phyloP scores from a whole-genome alignment of 208 protist genomes.

The Leishmania turanica region DNA sequence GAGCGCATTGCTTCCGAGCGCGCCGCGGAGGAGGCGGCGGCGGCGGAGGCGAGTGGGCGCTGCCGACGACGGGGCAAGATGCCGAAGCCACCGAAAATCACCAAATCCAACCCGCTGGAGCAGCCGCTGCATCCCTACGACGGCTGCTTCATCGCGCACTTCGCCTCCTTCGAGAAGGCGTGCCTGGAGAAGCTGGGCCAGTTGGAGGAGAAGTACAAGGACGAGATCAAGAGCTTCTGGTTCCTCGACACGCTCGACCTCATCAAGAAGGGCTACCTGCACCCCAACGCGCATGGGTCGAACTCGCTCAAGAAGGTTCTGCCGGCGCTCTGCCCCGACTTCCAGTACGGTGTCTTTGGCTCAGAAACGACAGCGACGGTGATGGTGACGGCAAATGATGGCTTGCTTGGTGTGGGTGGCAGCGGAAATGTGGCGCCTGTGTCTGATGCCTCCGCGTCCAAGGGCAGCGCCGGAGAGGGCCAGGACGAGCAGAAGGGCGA shows the following conservation, averaged over 20 bases:
- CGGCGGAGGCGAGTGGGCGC: slow-evolving; percentile 24
- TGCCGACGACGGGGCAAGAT: slow-evolving; percentile 23
- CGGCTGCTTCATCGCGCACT: slow-evolving; percentile 89
- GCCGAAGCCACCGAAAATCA: slow-evolving; percentile 45
- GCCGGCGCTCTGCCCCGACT: slow-evolving; percentile 83
- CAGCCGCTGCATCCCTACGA: slow-evolving; percentile 74
- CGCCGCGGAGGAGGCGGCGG: slow-evolving; percentile 26
- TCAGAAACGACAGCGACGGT: slow-evolving; percentile 28
- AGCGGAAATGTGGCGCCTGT: not conserved
- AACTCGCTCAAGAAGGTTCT: slow-evolving; percentile 93
- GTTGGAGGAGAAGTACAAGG: slow-evolving; percentile 73
- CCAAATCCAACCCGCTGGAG: slow-evolving; percentile 41
- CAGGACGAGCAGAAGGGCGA: slow-evolving; percentile 79
- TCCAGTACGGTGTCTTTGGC: slow-evolving; percentile 89
- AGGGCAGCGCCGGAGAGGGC: slow-evolving; percentile 13
- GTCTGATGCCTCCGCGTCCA: not conserved
- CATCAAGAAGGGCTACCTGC: slow-evolving; percentile 76
- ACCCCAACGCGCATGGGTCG: slow-evolving; percentile 84
- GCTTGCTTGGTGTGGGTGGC: not conserved
- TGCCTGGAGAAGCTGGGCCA: slow-evolving; percentile 86
- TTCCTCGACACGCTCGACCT: slow-evolving; percentile 90
- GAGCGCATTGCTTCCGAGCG: slow-evolving; percentile 27
- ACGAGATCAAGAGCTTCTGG: slow-evolving; percentile 81
- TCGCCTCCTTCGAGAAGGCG: slow-evolving; percentile 88
- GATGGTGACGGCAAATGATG: not conserved